phyloP scores from a whole-genome alignment of 371 early-diverging fungal genomes.

The Mucor velutinosus region DNA sequence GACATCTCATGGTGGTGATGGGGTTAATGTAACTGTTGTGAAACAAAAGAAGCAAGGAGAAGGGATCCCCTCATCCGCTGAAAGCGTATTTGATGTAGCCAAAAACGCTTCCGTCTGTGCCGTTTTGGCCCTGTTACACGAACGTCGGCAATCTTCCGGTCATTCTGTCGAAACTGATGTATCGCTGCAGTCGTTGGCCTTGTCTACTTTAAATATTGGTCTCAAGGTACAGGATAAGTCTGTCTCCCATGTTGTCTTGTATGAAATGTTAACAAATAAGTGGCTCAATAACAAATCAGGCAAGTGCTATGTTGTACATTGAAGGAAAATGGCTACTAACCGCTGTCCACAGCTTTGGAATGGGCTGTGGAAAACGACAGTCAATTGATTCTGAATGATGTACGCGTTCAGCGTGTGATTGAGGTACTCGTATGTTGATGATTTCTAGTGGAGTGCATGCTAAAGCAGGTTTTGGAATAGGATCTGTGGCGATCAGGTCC shows the following conservation, averaged over 20 bases:
- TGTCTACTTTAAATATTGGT: slow-evolving; percentile 34
- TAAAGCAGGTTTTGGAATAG: slow-evolving; percentile 4
- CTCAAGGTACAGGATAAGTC: slow-evolving; percentile 26
- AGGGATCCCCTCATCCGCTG: slow-evolving; percentile 26
- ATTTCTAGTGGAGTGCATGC: neutral
- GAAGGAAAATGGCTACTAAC: neutral
- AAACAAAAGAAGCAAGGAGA: slow-evolving; percentile 1
- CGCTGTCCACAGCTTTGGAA: slow-evolving; percentile 28
- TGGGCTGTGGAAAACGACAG: slow-evolving; percentile 44
- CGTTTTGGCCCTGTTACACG: slow-evolving; percentile 40
- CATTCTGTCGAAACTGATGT: slow-evolving; percentile 21
- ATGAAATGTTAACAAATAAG: slow-evolving; percentile 34
- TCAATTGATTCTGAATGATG: slow-evolving; percentile 35
- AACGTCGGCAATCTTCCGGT: slow-evolving; percentile 26
- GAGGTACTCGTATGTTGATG: slow-evolving; percentile 17
- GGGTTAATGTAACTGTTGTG: neutral
- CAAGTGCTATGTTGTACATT: neutral
- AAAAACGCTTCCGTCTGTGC: slow-evolving; percentile 47
- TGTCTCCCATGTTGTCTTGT: slow-evolving; percentile 21
- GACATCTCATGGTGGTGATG: neutral
- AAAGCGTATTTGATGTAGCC: slow-evolving; percentile 39
- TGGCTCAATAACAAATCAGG: slow-evolving; percentile 42
- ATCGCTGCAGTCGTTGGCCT: slow-evolving; percentile 34
- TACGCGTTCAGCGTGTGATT: slow-evolving; percentile 30
- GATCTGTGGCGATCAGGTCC: slow-evolving; percentile 32